phyloP scores from a whole-genome alignment of 2,329 filamentous ascomycete species.

The Fusarium nanum region DNA sequence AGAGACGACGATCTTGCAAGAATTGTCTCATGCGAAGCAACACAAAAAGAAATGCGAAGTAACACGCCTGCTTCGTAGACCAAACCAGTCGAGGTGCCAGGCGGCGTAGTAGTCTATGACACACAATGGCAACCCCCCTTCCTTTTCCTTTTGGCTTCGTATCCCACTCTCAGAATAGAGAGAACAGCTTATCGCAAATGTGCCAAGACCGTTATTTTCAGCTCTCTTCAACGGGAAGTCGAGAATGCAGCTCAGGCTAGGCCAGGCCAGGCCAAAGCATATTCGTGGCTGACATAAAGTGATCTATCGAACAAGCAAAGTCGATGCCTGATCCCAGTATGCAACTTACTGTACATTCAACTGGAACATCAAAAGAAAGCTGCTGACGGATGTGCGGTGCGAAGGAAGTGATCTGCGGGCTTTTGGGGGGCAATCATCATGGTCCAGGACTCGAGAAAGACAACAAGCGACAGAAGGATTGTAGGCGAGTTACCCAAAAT shows the following conservation, averaged over 20 bases:
- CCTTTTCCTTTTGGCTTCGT: not conserved
- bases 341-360: constrained; percentile 1
- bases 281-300: constrained; percentile 8
- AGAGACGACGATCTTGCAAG: not conserved
- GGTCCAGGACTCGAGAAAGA: constrained; percentile 6
- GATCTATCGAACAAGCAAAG: constrained; percentile 28
- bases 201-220: constrained; percentile 13
- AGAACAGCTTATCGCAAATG: constrained; percentile 6
- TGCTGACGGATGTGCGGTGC: constrained; percentile 13
- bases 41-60: not conserved
- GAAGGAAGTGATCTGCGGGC: constrained; percentile 3
- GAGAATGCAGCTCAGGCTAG: not conserved
- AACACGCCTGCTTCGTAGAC: not conserved
- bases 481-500: constrained; percentile 18
- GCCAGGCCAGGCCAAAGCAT: not conserved
- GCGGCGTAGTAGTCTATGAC: not conserved
- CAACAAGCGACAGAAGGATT: constrained; percentile 17
- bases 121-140: not conserved
- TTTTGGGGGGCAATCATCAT: constrained; percentile 15
- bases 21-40: constrained; percentile 1
- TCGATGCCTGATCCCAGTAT: constrained; percentile 28
- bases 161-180: not conserved
- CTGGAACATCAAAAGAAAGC: constrained; percentile 1
- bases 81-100: not conserved
- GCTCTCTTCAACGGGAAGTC: constrained; percentile 4